Base-by-base conservation (phyloP, 2,329 filamentous ascomycete genomes). In the Penicillium sp. region DNA sequence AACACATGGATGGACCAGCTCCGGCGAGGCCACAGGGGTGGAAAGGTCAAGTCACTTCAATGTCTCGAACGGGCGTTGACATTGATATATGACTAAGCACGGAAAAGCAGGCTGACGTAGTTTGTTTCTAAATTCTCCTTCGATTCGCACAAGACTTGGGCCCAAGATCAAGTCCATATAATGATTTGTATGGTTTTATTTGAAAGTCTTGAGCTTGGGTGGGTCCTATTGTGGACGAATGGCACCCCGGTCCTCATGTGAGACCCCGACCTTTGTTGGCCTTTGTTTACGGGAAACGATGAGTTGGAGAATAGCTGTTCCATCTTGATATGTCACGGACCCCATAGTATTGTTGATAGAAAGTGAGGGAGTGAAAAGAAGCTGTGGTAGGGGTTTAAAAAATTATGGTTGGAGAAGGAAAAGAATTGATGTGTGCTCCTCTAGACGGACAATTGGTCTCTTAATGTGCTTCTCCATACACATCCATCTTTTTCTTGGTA, bases 1-100 rank as follows among this genome's bases (percentile, higher is more conserved):
- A 60, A 65, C 56, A 61, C 65, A 71, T 66, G 53, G 54, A 65
- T 64, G 65, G 61, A 52, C 63, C 63, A 67, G 68, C 68, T 68
- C 51, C 52, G 52, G 49, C 42, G 49, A 56, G 49, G 53, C 51
- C 55, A 53, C 50, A 47, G 7, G 26, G 45, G 48, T 21, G 37
- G 19, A 16, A 49, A 52, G 19, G 43, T 46, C 44, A 50, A 51
- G 39, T 39, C 24, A 5, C 16, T 27, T 21, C 35, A n/a, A 26
- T 47, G 50, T 46, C 50, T 46, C 50, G 26, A 26, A 42, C 29
- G 46, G 50, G 50, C 50, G n/a, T 52, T 27, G 21, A 35, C 50
- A 43, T 45, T 47, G 19, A 29, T 14, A 48, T 54, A 22, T 62
- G 60, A 62, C 60, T 62, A 60, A 62, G 60, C 51, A 37, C 39